Evolutionary conservation across 2,329 filamentous ascomycete genomes (phyloP), one percentile per base, ranked within the genome.

Genomic region (Xylariales sp.): DNA sequence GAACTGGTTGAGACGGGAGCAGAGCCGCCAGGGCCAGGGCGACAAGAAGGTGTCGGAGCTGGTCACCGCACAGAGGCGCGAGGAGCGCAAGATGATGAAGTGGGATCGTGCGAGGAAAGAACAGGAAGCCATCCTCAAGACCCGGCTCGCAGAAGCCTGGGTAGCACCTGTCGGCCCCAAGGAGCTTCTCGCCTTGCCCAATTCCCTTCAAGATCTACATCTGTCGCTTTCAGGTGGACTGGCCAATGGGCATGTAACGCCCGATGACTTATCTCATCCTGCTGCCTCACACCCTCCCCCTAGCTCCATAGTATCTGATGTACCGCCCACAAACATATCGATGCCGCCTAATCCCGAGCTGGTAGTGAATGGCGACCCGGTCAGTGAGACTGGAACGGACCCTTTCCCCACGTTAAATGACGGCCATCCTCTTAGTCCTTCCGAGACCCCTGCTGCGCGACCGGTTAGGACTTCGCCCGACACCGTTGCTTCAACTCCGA

Each of bases 101-200:
- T 90, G 96, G 82, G 94, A 98, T 78, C 87, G 96, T 74, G 96
- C 96, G n/a, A 90, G 92, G 71, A 88, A 91, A 61, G 94, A 97
- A 79, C 89, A 93, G 73, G 91, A 97, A 76, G 91, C 89, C 10
- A 93, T 98, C 71, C 90, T 94, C 71, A 86, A 90, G 75, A 92
- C 90, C 66, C 83, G 82, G 50, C 75, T 81, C 16, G 77, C 82
- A 58, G 86, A 89, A 73, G 83, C 84, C 65, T 73, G 71, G 68
- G 71, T 77, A 23, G 77, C 83, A 3, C 84, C 84, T 0, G 82
- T 84, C 53, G 84, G 82, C 10, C 84, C 84, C 16, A 69, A 77
- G 54, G 80, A 84, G 67, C 79, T 89, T 5, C 76, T 89, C 9
- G 81, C 84, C 10, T 76, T 90, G 43, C 87, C 87, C n/a, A 89